These are phyloP conservation scores for Xylariaceae sp. DNA, from an alignment of 2,329 filamentous ascomycete species.

Conservation along the genomic window DNA sequence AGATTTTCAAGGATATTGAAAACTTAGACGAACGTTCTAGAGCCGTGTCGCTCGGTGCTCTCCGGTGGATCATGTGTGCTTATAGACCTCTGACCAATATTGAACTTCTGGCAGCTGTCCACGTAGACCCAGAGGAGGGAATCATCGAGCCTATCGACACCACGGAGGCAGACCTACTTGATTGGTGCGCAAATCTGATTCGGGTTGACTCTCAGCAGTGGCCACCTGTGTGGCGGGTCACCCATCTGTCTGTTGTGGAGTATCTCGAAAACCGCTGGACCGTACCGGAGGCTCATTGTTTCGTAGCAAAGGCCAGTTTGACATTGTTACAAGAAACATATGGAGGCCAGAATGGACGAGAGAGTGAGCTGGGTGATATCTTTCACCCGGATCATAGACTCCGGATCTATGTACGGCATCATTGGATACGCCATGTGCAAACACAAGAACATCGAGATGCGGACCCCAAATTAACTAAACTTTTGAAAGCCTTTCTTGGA, in stretches of 20 bases:
- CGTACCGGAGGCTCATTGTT: slow-evolving; percentile 8
- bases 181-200: slow-evolving; percentile 11
- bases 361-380: background rate
- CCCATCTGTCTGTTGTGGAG: slow-evolving; percentile 16
- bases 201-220: slow-evolving; percentile 2
- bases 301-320: slow-evolving; percentile 9
- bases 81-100: background rate
- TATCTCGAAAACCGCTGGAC: slow-evolving; percentile 13
- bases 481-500: slow-evolving; percentile 14
- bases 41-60: slow-evolving; percentile 2
- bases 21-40: background rate
- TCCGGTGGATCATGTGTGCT: slow-evolving; percentile 13
- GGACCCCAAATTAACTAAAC: background rate
- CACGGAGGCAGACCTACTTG: slow-evolving; percentile 5
- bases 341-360: background rate
- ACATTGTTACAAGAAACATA: slow-evolving; percentile 1
- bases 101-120: slow-evolving; percentile 8
- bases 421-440: slow-evolving; percentile 12
- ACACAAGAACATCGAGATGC: slow-evolving; percentile 5
- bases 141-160: background rate
- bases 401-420: background rate
- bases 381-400: slow-evolving; percentile 2
- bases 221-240: slow-evolving; percentile 9
- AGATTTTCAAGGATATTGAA: slow-evolving; percentile 6
- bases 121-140: slow-evolving; percentile 6